Percentiles rank a stretch among this genome's conserved stretches.
Conservation (phyloP, 257 asterid species). For the Primulina eburnea region DNA sequence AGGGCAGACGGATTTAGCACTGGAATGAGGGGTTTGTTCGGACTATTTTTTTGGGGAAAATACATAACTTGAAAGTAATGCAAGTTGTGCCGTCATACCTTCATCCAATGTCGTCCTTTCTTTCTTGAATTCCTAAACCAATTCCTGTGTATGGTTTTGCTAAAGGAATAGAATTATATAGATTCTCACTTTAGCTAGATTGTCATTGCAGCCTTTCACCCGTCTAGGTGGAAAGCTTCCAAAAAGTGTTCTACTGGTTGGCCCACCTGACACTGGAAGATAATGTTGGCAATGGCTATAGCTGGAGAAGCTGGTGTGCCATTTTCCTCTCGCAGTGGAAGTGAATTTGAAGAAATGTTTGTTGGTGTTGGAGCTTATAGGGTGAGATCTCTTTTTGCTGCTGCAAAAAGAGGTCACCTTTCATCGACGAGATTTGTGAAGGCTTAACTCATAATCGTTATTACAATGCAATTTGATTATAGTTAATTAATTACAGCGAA, state of each 20-base stretch:
- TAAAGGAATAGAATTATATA: slow-evolving; percentile 2
- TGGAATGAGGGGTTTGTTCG: too few species aligned
- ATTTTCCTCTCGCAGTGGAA: slow-evolving; percentile 92
- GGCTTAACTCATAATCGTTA: too few species aligned
- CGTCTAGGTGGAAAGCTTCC: slow-evolving; percentile 99
- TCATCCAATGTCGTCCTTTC: neutral
- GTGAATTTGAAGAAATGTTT: slow-evolving; percentile 97
- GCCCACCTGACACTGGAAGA: slow-evolving; percentile 98
- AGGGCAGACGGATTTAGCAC: too few species aligned
- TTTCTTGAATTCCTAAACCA: neutral
- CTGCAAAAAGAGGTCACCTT: too few species aligned
- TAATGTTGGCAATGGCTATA: slow-evolving; percentile 97
- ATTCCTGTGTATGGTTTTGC: neutral
- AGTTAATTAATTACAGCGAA: too few species aligned
- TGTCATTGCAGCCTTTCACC: slow-evolving; percentile 70
- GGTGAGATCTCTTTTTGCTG: slow-evolving; percentile 88
- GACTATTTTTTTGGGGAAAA: too few species aligned
- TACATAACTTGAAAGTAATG: too few species aligned
- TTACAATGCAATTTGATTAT: too few species aligned
- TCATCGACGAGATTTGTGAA: too few species aligned
- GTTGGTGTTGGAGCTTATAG: slow-evolving; percentile 98
- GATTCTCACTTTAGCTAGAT: slow-evolving; percentile 28
- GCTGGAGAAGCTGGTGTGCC: slow-evolving; percentile 99
- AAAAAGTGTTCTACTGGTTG: slow-evolving; percentile 89
- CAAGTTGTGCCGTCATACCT: neutral